Evolutionary conservation across 192 early-diverging fungal species (phyloP).

Genomic region (Backusella morwellensis): DNA sequence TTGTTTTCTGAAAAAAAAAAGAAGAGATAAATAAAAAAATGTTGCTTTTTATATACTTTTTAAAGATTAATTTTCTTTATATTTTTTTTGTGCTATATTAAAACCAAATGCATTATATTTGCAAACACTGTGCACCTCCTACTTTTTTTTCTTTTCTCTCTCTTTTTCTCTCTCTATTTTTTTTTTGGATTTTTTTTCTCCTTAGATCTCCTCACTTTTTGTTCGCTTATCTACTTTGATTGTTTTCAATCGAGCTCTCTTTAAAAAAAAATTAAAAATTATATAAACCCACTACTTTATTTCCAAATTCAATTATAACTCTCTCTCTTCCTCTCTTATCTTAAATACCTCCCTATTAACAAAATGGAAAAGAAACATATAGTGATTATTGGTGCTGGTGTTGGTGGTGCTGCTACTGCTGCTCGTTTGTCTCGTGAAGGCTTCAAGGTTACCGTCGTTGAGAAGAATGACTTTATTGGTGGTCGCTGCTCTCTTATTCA

Average conservation of each 20-base stretch:
- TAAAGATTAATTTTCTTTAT: not conserved
- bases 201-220: not conserved
- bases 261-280: not conserved
- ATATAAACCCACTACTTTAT: not conserved
- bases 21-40: not conserved
- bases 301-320: not conserved
- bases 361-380: constrained; percentile 37
- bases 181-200: not conserved
- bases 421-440: constrained; percentile 44
- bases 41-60: constrained; percentile 1
- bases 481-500: constrained; percentile 53
- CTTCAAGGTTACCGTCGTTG: constrained; percentile 42
- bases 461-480: constrained; percentile 53
- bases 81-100: not conserved
- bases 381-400: constrained; percentile 54
- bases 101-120: not conserved
- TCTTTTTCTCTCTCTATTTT: not conserved
- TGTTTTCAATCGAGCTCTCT: not conserved
- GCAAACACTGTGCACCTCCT: not conserved
- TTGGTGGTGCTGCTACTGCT: constrained; percentile 52
- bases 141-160: not conserved
- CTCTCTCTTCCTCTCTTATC: constrained; percentile 8
- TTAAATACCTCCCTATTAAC: not conserved
- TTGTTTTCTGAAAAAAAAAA: not conserved
- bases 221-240: not conserved